These are phyloP conservation scores for Malania oleifera DNA, from an alignment of 164 flowering plant genomes.

Conservation along the genomic window DNA sequence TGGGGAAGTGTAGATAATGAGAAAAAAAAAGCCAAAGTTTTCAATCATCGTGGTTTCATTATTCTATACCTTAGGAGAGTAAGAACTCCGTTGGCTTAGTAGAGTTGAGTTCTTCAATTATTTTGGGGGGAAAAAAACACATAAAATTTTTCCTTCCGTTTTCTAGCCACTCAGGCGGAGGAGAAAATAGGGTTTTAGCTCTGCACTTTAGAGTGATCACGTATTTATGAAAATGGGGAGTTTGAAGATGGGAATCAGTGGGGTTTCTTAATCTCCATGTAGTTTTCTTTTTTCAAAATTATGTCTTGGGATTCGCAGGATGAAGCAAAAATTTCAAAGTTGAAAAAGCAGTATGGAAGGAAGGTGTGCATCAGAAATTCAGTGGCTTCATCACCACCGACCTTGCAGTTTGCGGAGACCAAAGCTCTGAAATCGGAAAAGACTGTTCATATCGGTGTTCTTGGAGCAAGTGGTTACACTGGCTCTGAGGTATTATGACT, in stretches of 20 bases:
- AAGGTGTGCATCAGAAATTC: constrained; percentile 31
- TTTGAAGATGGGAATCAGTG: not conserved
- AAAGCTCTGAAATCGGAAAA: constrained; percentile 30
- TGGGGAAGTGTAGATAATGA: constrained; percentile 9
- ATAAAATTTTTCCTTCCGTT: no score
- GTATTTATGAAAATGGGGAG: no score
- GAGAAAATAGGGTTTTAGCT: no score
- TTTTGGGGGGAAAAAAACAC: no score
- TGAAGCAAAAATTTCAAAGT: constrained; percentile 19
- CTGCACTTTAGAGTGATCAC: no score
- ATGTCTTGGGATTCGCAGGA: constrained; percentile 21
- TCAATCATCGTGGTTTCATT: no score
- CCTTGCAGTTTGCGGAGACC: constrained; percentile 20
- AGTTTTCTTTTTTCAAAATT: not conserved
- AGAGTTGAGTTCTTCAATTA: no score
- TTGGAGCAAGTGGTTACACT: constrained; percentile 98
- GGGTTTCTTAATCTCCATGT: no score
- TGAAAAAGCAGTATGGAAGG: constrained; percentile 14
- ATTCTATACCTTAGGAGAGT: no score
- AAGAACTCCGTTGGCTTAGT: no score
- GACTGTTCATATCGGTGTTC: constrained; percentile 71
- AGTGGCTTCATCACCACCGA: constrained; percentile 31
- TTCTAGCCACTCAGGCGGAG: no score
- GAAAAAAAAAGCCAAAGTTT: not conserved
- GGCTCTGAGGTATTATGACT: constrained; percentile 72